Conservation (phyloP, 495 filamentous ascomycete genomes). For the Aeminium ludgeri region DNA sequence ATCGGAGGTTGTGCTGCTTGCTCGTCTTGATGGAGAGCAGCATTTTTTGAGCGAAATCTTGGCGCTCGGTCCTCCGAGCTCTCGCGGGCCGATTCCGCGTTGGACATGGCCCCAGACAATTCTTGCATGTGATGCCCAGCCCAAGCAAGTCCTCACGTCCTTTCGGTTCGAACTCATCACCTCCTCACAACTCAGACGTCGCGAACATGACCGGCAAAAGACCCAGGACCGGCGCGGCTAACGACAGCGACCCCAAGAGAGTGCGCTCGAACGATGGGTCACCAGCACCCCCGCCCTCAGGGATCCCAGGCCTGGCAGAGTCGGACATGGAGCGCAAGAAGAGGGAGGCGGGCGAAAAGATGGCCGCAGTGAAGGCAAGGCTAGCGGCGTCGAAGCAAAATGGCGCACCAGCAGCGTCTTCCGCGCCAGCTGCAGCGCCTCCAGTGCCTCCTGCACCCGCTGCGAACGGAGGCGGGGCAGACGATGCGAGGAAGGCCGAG, state of each 20-base stretch:
- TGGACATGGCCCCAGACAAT: no score
- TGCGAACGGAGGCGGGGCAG: slow-evolving; percentile 1
- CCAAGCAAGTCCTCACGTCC: neutral
- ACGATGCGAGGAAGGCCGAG: slow-evolving; percentile 11
- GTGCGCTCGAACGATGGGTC: slow-evolving; percentile 44
- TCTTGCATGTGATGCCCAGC: neutral
- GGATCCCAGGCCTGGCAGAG: slow-evolving; percentile 9
- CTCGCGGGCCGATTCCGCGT: no score
- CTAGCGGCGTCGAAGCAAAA: slow-evolving; percentile 15
- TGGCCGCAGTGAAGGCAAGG: slow-evolving; percentile 21
- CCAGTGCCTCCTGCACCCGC: slow-evolving; percentile 2
- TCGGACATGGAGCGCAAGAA: slow-evolving; percentile 9
- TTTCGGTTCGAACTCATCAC: neutral
- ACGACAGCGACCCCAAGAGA: slow-evolving; percentile 34
- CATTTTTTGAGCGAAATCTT: no score
- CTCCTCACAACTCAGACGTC: neutral
- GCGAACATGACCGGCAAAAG: slow-evolving; percentile 44
- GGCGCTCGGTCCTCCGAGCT: no score
- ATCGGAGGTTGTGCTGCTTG: no score
- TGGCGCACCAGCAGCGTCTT: slow-evolving; percentile 21
- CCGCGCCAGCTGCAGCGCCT: slow-evolving; percentile 25
- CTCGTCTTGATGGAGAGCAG: no score
- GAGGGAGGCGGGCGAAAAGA: slow-evolving; percentile 9
- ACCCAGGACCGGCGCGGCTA: slow-evolving; percentile 38
- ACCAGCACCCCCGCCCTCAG: slow-evolving; percentile 30